Base-by-base conservation (phyloP, 2,329 filamentous ascomycete genomes). In the Xylaria sp. region DNA sequence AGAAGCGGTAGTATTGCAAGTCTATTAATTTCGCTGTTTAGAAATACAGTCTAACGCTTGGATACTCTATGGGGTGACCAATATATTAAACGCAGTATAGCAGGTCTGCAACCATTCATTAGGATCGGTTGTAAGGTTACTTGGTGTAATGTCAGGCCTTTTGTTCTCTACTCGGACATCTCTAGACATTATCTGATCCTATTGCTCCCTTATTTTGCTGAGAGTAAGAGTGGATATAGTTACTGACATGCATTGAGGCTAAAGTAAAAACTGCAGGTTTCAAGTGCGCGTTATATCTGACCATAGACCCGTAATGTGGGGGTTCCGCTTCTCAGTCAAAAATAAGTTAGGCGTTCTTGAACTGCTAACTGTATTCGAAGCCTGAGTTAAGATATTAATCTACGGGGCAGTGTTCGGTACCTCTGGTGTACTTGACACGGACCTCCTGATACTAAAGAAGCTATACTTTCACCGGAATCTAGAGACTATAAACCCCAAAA, bases 211-310 rank as follows among this genome's bases (percentile, higher is more conserved):
- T 22, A 22, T 10, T 20, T 13, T 42, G 17, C 33, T 2, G 20
- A 53, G 58, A 38, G 50, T 17, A 25, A 61, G 49, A 9, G 13
- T 29, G 36, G 20, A 20, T 25, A 22, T 25, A 17, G n/a, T n/a
- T 1, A 36, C 36, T 17, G 15, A 44, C 17, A 22, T 15, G 9
- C 29, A 61, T 53, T 51, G 36, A 61, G 58, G 45, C 58, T 61
- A 61, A 58, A 61, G 38, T 33, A 17, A 22, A 17, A 22, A n/a
- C 22, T 51, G 25, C 33, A 15, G n/a, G 31, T 44, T 47, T 25
- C 42, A 47, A 36, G 27, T 25, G 36, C 22, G 33, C 3, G 25
- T 20, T 53, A 5, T 33, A 38, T 17, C 36, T 38, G 15, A 33
- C 27, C 9, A 53, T 42, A 31, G 11, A 29, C 54, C 7, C 29